These are phyloP conservation scores for Rhodosporidiobolus sp. DNA, from an alignment of 768 basidiomycete species.

Conservation along the genomic window DNA sequence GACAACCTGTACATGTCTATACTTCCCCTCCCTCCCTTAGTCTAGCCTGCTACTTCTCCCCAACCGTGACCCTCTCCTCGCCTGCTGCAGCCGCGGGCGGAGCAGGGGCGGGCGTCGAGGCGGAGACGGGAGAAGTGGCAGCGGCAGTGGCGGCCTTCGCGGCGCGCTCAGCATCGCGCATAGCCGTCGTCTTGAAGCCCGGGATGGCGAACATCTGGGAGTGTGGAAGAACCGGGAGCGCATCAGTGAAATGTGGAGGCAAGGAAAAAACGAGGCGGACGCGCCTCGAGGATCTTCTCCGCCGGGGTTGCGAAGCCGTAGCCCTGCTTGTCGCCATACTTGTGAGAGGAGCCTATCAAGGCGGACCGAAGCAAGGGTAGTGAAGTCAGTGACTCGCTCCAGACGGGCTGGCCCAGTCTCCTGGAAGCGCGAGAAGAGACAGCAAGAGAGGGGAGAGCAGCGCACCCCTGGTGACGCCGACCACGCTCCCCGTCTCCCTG, in stretches of 20 bases:
- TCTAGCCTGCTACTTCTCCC: too few species aligned
- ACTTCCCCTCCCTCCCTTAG: too few species aligned
- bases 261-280: background rate
- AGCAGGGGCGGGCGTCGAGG: too few species aligned
- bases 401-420: too few species aligned
- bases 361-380: background rate
- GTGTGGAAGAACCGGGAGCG: background rate
- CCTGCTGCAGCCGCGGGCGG: too few species aligned
- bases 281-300: conserved; percentile 43
- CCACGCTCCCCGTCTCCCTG: conserved; percentile 60
- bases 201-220: conserved; percentile 23
- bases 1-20: too few species aligned
- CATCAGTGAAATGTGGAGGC: too few species aligned
- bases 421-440: too few species aligned
- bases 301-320: conserved; percentile 35
- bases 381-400: too few species aligned
- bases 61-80: too few species aligned
- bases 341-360: conserved; percentile 18
- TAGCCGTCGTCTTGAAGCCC: conserved; percentile 22
- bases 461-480: conserved; percentile 62
- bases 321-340: conserved; percentile 17
- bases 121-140: too few species aligned
- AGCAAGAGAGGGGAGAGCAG: background rate
- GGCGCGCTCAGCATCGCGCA: conserved; percentile 5
- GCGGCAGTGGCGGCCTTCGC: too few species aligned